These are phyloP conservation scores for Ogataea trehaloabstinens DNA, from an alignment of 805 yeast genomes.

Conservation along the genomic window DNA sequence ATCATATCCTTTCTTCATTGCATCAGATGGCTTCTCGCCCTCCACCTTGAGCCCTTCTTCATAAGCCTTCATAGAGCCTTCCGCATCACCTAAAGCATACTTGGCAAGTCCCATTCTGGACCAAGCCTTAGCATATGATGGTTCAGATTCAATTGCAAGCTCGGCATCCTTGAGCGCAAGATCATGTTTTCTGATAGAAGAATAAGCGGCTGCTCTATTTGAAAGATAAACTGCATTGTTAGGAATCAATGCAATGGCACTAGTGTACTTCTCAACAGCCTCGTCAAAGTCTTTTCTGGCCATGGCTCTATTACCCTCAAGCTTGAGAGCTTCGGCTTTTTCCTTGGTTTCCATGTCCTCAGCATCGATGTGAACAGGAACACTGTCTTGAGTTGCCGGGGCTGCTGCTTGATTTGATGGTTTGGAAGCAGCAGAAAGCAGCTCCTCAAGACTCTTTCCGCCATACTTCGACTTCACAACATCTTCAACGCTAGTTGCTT, in stretches of 20 bases:
- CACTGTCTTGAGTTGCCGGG: conserved; percentile 13
- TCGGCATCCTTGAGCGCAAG: conserved; percentile 83
- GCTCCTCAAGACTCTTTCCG: conserved; percentile 46
- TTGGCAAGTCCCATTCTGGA: conserved; percentile 93
- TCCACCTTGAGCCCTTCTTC: conserved; percentile 83
- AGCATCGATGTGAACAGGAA: conserved; percentile 42
- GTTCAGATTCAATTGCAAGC: conserved; percentile 73
- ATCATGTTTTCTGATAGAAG: conserved; percentile 71
- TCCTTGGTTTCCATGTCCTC: conserved; percentile 56
- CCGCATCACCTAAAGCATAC: conserved; percentile 90
- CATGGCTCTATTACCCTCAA: conserved; percentile 89
- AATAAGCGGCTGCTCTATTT: conserved; percentile 95
- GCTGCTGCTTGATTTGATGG: background rate
- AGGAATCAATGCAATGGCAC: conserved; percentile 70
- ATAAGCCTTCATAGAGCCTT: conserved; percentile 88
- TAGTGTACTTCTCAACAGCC: conserved; percentile 77
- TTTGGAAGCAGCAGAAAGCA: conserved; percentile 33
- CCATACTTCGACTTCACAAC: conserved; percentile 38
- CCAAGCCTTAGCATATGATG: conserved; percentile 86
- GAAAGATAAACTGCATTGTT: conserved; percentile 82
- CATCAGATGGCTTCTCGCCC: conserved; percentile 80
- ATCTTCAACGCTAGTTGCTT: conserved; percentile 31
- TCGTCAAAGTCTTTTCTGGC: conserved; percentile 65
- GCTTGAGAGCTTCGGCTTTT: conserved; percentile 80
- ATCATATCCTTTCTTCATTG: conserved; percentile 91